These are phyloP conservation scores for Agastache rugosa DNA, from an alignment of 257 asterid species.

Conservation along the genomic window DNA sequence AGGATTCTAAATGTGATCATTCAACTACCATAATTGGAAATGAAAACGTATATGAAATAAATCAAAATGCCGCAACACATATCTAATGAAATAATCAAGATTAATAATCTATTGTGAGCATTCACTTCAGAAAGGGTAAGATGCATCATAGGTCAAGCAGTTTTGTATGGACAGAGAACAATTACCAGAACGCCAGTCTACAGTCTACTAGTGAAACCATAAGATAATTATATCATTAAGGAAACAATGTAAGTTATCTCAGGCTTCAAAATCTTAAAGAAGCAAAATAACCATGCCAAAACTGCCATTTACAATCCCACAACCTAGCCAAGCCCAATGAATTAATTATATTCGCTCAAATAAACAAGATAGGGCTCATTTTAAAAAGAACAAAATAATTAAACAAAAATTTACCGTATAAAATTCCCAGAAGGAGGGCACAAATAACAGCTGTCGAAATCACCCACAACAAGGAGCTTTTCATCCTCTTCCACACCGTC, in stretches of 20 bases:
- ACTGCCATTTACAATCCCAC: not conserved
- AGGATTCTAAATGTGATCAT: not conserved
- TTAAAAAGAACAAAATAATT: not conserved
- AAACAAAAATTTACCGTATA: slow-evolving; percentile 59
- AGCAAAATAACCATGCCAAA: not conserved
- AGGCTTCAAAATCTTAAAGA: too few relatives aligned
- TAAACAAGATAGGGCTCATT: not conserved
- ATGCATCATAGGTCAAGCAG: too few relatives aligned
- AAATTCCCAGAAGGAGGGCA: slow-evolving; percentile 77
- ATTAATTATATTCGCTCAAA: not conserved
- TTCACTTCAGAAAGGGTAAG: too few relatives aligned
- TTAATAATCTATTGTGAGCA: too few relatives aligned
- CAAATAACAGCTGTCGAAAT: slow-evolving; percentile 70
- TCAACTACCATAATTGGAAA: not conserved
- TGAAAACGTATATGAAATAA: not conserved
- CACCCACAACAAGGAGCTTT: slow-evolving; percentile 85
- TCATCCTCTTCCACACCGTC: slow-evolving; percentile 72
- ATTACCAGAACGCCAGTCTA: too few relatives aligned
- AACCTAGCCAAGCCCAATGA: slow-evolving; percentile 3
- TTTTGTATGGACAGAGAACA: too few relatives aligned
- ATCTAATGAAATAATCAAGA: too few relatives aligned
- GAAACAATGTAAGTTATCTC: too few relatives aligned
- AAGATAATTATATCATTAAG: too few relatives aligned
- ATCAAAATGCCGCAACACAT: not conserved
- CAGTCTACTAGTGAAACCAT: too few relatives aligned